Percentiles rank a stretch among this genome's conserved stretches.
Evolutionary conservation across 2,329 filamentous ascomycete species (phyloP).

Genomic region (Xylogone sp.): DNA sequence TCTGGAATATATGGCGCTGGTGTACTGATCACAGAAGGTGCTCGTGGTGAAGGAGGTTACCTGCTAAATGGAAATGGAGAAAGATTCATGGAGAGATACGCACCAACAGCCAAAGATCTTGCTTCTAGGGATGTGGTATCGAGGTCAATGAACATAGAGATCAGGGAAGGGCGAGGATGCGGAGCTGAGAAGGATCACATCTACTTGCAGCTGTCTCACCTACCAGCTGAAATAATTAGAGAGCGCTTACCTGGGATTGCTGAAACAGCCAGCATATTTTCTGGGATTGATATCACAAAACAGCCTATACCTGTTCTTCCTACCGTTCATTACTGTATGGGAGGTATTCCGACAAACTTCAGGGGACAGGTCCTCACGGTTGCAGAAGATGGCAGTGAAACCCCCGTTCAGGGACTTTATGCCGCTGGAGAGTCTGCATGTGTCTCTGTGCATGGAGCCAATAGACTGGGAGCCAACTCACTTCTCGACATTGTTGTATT

Average conservation of each 20-base stretch:
- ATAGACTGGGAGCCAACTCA: conserved; percentile 43
- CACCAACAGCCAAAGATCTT: conserved; percentile 45
- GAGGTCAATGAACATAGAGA: conserved; percentile 45
- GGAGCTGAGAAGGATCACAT: conserved; percentile 44
- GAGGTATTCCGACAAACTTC: conserved; percentile 45
- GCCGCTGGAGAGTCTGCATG: conserved; percentile 43
- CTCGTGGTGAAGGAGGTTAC: conserved; percentile 45
- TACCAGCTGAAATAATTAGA: conserved; percentile 41
- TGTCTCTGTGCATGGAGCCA: conserved; percentile 45
- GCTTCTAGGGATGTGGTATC: conserved; percentile 44
- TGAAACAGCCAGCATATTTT: conserved; percentile 46
- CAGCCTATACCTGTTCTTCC: conserved; percentile 46
- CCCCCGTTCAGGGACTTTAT: conserved; percentile 40
- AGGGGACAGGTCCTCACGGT: conserved; percentile 43
- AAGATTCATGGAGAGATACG: conserved; percentile 48
- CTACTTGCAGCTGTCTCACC: conserved; percentile 42
- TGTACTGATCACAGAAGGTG: conserved; percentile 46
- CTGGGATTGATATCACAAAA: conserved; percentile 44
- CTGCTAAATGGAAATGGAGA: conserved; percentile 45
- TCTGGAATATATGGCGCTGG: conserved; percentile 47
- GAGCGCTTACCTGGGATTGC: conserved; percentile 45
- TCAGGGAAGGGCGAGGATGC: conserved; percentile 40
- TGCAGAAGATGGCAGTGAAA: conserved; percentile 32
- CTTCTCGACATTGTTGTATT: conserved; percentile 47
- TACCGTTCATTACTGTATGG: conserved; percentile 50